Evolutionary conservation across 306 rosid genomes (phyloP).

Genomic region (Malus sylvestris): DNA sequence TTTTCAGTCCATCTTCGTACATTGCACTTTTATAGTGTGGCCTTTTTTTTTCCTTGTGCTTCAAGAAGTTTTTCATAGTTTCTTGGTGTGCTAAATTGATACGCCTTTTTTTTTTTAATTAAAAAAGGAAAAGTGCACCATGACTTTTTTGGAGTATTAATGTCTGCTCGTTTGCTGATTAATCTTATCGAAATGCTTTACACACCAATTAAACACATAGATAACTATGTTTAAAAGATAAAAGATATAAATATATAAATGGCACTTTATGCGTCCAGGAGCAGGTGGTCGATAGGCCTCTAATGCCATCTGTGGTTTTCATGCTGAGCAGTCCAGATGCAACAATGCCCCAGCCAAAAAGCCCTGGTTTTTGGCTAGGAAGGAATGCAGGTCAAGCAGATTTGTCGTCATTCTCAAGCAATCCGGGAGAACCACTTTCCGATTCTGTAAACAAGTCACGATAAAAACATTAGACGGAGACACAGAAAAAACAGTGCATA

Average conservation of each 20-base stretch:
- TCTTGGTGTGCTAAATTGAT: too few species aligned
- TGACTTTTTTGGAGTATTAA: too few species aligned
- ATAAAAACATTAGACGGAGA: slow-evolving; percentile 46
- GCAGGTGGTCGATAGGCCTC: slow-evolving; percentile 47
- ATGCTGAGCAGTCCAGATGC: slow-evolving; percentile 63
- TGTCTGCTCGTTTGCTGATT: too few species aligned
- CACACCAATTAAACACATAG: too few species aligned
- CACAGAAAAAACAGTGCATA: neutral
- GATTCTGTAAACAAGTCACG: slow-evolving; percentile 69
- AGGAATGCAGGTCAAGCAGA: slow-evolving; percentile 35
- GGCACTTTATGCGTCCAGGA: slow-evolving; percentile 21
- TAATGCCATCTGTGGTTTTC: slow-evolving; percentile 34
- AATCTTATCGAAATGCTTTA: too few species aligned
- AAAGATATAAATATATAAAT: too few species aligned
- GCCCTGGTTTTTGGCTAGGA: slow-evolving; percentile 59
- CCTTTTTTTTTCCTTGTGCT: neutral
- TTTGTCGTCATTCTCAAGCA: slow-evolving; percentile 43
- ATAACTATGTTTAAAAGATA: too few species aligned
- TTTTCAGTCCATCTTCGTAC: too few species aligned
- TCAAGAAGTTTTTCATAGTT: neutral
- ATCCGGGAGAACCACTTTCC: slow-evolving; percentile 48
- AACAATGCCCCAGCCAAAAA: slow-evolving; percentile 52
- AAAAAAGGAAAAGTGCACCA: neutral
- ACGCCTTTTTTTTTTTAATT: too few species aligned
- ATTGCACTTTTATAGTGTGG: too few species aligned